phyloP scores from a whole-genome alignment of 2,329 filamentous ascomycete genomes.

The Penicillium sp. region DNA sequence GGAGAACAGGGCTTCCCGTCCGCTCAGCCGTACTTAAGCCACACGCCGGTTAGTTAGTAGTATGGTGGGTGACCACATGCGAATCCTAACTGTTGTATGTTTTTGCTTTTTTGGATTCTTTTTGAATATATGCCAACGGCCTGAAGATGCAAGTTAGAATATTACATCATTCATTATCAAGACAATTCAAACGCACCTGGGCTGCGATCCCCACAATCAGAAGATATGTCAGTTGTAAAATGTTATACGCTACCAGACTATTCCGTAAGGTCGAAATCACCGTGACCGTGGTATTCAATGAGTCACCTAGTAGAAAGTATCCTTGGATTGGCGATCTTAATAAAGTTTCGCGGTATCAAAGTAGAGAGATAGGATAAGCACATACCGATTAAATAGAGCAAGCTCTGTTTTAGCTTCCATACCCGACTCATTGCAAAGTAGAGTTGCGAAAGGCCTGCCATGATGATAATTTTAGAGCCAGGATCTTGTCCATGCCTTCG shows the following conservation, averaged over 20 bases:
- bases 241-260: conserved; percentile 63
- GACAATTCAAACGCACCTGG: conserved; percentile 44
- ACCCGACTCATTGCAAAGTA: conserved; percentile 59
- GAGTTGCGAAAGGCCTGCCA: conserved; percentile 63
- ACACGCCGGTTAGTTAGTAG: conserved; percentile 48
- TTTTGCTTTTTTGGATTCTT: conserved; percentile 22
- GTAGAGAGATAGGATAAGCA: background rate
- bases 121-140: conserved; percentile 55
- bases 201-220: conserved; percentile 65
- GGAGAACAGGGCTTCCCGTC: conserved; percentile 49
- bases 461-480: conserved; percentile 48
- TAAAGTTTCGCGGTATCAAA: background rate
- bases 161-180: background rate
- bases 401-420: conserved; percentile 63
- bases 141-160: conserved; percentile 12
- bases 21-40: conserved; percentile 50
- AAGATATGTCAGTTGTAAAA: conserved; percentile 64
- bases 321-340: conserved; percentile 27
- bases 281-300: conserved; percentile 68
- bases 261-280: conserved; percentile 67
- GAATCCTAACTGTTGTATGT: conserved; percentile 48
- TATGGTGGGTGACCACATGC: conserved; percentile 50
- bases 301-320: conserved; percentile 68
- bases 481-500: conserved; percentile 58
- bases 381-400: conserved; percentile 62